Percentiles rank a stretch among this genome's conserved stretches.
These are phyloP conservation scores for Thalassiosira profunda DNA, from an alignment of 108 stramenopile genomes.

Conservation along the genomic window DNA sequence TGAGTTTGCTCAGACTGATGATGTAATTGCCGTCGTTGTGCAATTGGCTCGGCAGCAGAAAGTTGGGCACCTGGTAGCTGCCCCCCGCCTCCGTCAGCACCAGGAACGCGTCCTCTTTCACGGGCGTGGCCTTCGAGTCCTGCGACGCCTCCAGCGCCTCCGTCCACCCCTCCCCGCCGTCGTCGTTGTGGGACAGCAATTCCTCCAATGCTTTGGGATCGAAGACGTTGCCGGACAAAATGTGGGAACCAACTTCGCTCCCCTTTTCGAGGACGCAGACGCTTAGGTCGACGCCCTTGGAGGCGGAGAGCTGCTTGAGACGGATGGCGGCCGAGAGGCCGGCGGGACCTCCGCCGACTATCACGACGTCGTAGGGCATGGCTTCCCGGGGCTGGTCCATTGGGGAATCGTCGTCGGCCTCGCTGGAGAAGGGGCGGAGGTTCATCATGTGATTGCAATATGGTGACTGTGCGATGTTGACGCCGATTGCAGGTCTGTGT, in stretches of 20 bases:
- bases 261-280: slow-evolving; percentile 99
- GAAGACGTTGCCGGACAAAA: slow-evolving; percentile 99
- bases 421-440: slow-evolving; percentile 3
- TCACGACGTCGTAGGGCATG: slow-evolving; percentile 92
- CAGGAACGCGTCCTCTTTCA: slow-evolving; percentile 87
- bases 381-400: slow-evolving; percentile 66
- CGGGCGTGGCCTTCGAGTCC: slow-evolving; percentile 85
- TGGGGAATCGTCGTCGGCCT: not conserved
- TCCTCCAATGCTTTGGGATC: slow-evolving; percentile 97
- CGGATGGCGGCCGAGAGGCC: slow-evolving; percentile 97
- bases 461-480: too few relatives aligned
- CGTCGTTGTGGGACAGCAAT: slow-evolving; percentile 88
- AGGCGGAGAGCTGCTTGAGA: slow-evolving; percentile 94
- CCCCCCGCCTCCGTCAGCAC: slow-evolving; percentile 74
- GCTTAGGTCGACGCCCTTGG: slow-evolving; percentile 86
- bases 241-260: slow-evolving; percentile 97
- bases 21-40: slow-evolving; percentile 99
- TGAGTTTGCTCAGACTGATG: slow-evolving; percentile 89
- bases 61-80: slow-evolving; percentile 70
- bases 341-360: slow-evolving; percentile 93
- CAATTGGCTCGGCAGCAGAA: slow-evolving; percentile 86
- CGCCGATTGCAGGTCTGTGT: too few relatives aligned
- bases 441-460: too few relatives aligned
- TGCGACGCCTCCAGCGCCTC: slow-evolving; percentile 59
- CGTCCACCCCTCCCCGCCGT: slow-evolving; percentile 71